Conservation (phyloP, 495 filamentous ascomycete species). For the Hyaloscypha bicolor region DNA sequence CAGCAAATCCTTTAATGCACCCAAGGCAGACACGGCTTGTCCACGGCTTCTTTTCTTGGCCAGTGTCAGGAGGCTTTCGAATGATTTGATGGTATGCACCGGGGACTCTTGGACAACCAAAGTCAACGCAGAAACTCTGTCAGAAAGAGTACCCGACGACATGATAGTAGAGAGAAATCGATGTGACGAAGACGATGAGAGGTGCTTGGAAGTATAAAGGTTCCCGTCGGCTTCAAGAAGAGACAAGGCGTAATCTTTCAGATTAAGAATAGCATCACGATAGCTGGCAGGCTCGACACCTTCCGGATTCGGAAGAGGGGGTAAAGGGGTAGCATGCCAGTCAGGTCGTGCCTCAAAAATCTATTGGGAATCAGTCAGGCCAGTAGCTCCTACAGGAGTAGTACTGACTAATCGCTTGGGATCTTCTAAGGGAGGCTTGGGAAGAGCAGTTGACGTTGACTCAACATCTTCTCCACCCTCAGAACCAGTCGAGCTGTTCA, state of each 20-base stretch:
- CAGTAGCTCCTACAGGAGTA: neutral
- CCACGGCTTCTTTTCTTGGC: slow-evolving; percentile 88
- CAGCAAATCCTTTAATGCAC: slow-evolving; percentile 90
- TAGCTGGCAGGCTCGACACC: slow-evolving; percentile 53
- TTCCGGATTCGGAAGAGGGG: slow-evolving; percentile 49
- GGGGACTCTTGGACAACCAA: slow-evolving; percentile 94
- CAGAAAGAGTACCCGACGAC: slow-evolving; percentile 91
- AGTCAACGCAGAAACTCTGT: slow-evolving; percentile 94
- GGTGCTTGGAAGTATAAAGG: slow-evolving; percentile 55
- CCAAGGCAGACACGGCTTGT: slow-evolving; percentile 89
- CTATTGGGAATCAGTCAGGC: slow-evolving; percentile 47
- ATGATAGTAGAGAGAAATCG: slow-evolving; percentile 97
- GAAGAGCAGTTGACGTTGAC: slow-evolving; percentile 26
- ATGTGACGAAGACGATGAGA: slow-evolving; percentile 71
- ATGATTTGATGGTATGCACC: slow-evolving; percentile 83
- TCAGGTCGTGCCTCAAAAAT: slow-evolving; percentile 77
- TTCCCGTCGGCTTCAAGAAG: slow-evolving; percentile 75
- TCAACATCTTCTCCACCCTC: slow-evolving; percentile 32
- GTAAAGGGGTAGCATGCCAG: slow-evolving; percentile 75
- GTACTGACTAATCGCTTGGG: slow-evolving; percentile 33
- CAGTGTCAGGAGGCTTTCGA: slow-evolving; percentile 78
- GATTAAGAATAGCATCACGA: slow-evolving; percentile 62
- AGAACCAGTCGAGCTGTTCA: slow-evolving; percentile 25
- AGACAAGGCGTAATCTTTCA: slow-evolving; percentile 73
- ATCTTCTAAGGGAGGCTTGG: slow-evolving; percentile 25